These are phyloP conservation scores for Linnemannia zychae DNA, from an alignment of 192 early-diverging fungal genomes.

Conservation along the genomic window DNA sequence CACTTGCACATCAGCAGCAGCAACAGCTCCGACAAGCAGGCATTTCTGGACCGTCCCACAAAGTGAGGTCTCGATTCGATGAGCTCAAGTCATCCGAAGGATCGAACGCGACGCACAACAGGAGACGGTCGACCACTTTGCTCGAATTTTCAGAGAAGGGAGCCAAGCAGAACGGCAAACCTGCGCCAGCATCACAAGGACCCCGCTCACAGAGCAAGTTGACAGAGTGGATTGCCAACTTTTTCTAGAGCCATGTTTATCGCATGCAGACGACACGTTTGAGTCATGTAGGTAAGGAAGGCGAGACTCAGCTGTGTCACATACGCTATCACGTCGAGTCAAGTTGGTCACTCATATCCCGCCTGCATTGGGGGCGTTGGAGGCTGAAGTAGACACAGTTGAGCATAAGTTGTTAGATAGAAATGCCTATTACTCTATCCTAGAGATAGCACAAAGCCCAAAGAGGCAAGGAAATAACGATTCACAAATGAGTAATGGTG, in stretches of 20 bases:
- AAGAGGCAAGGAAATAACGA: conserved; percentile 8
- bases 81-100: conserved; percentile 21
- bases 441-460: too few relatives aligned
- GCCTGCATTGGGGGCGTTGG: neutral
- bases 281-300: too few relatives aligned
- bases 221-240: conserved; percentile 51
- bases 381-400: neutral
- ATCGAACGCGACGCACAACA: conserved; percentile 8
- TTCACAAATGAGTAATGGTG: conserved; percentile 35
- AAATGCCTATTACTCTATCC: too few relatives aligned
- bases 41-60: neutral
- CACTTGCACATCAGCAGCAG: neutral
- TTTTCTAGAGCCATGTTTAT: conserved; percentile 25
- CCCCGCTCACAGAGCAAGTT: conserved; percentile 35
- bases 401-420: too few relatives aligned
- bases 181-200: conserved; percentile 28
- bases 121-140: conserved; percentile 36
- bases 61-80: conserved; percentile 13
- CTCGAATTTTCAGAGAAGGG: conserved; percentile 45
- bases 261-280: too few relatives aligned
- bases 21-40: neutral
- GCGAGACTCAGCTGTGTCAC: neutral
- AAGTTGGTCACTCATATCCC: neutral
- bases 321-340: neutral
- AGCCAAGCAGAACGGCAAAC: conserved; percentile 36